Base-by-base conservation (phyloP, 306 rosid genomes). In the Pachyrhizus erosus region DNA sequence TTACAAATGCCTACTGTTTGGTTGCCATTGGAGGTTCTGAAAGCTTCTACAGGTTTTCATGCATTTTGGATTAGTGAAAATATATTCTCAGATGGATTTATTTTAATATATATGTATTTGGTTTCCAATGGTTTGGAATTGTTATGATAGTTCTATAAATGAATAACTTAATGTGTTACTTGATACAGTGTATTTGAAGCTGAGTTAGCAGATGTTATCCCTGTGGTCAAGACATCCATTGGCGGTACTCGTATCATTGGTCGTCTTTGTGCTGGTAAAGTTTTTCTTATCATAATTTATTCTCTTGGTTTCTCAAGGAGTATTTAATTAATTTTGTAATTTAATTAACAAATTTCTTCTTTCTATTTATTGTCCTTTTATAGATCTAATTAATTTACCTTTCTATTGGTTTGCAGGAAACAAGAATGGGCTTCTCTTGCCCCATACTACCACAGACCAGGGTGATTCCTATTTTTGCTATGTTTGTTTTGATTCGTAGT, bases 21-120 rank as follows among this genome's bases (percentile, higher is more conserved):
- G 99, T 96, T 78, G 94, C 98, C 40, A 96, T 93, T 48, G 99
- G 99, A 51, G 99, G 98, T 69, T 96, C 99, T 13, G 99, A 96
- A 80, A 89, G 80, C 82, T 96, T 96, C 86, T 96, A 92, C 88
- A 91, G 97, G 97, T 91, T 67, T 70, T 34, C 24, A 51, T 64
- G 23, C 77, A 58, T 71, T 80, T 42, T 42, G 12, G 24, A 24
- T 26, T 75, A 11, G 61, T 45, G 12, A 48, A 66, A 61, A 69
- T 57, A 8, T 60, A 54, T 76, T 76, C 46, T n/a, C 2, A 3
- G n/a, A 27, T 49, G 24, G 49, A n/a, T 27, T 58, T 17, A 21
- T 57, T 51, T 27, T 67, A 8, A 18, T 37, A 79, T 39, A 17
- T 27, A 13, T 14, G 24, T 54, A 79, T 52, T 34, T 86, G 13